A percentile compares a stretch with the other conserved stretches of the same genome.
phyloP scores from a whole-genome alignment of 2,329 filamentous ascomycete species.

The Aspergillus persii region DNA sequence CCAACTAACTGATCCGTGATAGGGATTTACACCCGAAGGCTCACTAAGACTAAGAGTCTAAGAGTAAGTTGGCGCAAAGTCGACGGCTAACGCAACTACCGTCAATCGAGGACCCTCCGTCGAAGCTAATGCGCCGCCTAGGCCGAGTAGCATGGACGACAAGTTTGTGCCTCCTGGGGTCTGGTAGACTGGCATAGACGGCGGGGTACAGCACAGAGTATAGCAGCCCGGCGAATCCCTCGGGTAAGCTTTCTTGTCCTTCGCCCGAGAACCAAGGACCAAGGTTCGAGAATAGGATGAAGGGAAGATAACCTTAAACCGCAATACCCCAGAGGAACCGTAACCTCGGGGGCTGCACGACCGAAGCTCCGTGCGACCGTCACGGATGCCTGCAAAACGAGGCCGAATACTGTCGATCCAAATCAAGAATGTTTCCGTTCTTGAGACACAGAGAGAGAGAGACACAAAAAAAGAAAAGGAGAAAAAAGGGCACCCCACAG shows the following conservation, averaged over 20 bases:
- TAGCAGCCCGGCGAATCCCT: neutral
- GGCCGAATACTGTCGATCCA: neutral
- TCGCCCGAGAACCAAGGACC: neutral
- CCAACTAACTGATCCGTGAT: neutral
- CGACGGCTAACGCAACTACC: neutral
- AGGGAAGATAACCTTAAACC: constrained; percentile 7
- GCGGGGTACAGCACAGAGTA: too few species aligned
- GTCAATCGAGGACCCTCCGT: neutral
- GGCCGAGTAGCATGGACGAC: neutral
- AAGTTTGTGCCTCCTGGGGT: neutral
- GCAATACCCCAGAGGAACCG: neutral
- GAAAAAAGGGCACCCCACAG: neutral
- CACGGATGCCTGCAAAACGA: neutral
- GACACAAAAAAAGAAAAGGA: neutral
- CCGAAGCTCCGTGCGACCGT: constrained; percentile 16
- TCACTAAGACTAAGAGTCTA: neutral
- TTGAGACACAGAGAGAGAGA: neutral
- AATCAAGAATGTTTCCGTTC: neutral
- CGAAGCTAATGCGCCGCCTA: neutral
- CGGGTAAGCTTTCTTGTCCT: neutral
- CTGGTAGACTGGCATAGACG: neutral
- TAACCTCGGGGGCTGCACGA: constrained; percentile 12
- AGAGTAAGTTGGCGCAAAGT: neutral
- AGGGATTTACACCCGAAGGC: neutral
- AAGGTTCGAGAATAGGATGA: constrained; percentile 1